Percentiles rank a stretch among this genome's conserved stretches.
These are phyloP conservation scores for Exophiala sideris DNA, from an alignment of 2,329 filamentous ascomycete species.

Conservation along the genomic window DNA sequence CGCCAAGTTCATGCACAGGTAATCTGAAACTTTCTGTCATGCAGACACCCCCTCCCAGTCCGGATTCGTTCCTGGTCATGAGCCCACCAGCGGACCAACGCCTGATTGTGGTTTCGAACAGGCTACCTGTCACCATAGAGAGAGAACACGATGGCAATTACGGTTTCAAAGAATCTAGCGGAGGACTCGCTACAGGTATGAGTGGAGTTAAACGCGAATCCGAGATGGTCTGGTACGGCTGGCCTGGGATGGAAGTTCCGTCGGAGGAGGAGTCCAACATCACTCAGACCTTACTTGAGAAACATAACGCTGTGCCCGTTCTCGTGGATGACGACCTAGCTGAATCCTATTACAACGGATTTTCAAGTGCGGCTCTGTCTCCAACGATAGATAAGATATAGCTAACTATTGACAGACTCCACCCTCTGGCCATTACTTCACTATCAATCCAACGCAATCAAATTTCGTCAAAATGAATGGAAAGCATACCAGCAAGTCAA, in stretches of 20 bases:
- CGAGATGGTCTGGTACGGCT: slow-evolving; percentile 4
- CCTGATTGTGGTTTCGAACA: neutral
- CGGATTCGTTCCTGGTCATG: neutral
- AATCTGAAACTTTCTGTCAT: neutral
- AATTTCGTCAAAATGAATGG: slow-evolving; percentile 52
- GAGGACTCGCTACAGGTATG: slow-evolving; percentile 1
- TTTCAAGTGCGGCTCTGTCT: slow-evolving; percentile 1
- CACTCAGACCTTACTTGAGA: neutral
- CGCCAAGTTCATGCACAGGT: neutral
- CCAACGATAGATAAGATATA: neutral
- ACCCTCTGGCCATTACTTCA: slow-evolving; percentile 6
- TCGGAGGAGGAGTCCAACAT: neutral
- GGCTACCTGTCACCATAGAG: slow-evolving; percentile 1
- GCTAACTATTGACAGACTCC: neutral
- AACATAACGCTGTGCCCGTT: slow-evolving; percentile 1
- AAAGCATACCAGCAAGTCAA: slow-evolving; percentile 91
- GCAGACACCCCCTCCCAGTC: slow-evolving; percentile 1
- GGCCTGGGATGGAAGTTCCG: slow-evolving; percentile 2
- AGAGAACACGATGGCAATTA: neutral
- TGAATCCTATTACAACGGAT: slow-evolving; percentile 3
- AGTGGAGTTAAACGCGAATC: neutral
- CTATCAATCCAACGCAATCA: neutral
- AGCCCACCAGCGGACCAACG: neutral
- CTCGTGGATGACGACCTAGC: neutral
- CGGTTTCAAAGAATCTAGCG: neutral